These are phyloP conservation scores for Hortaea sp. DNA, from an alignment of 2,329 filamentous ascomycete genomes.

Conservation along the genomic window DNA sequence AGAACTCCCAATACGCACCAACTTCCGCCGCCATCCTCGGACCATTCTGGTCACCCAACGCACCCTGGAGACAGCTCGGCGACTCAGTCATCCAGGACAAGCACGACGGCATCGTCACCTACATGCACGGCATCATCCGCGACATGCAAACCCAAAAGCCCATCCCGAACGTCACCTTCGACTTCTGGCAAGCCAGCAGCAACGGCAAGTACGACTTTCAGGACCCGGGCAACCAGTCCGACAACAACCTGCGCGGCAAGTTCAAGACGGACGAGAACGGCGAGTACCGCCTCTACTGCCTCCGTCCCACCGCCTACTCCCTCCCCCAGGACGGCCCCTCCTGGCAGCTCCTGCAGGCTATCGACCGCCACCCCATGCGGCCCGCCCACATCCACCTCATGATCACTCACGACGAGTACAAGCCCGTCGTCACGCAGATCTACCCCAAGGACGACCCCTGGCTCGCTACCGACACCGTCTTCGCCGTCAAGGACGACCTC, in stretches of 20 bases:
- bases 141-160: slow-evolving; percentile 55
- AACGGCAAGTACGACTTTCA: slow-evolving; percentile 64
- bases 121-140: slow-evolving; percentile 60
- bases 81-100: slow-evolving; percentile 56
- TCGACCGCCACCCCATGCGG: slow-evolving; percentile 51
- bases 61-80: slow-evolving; percentile 60
- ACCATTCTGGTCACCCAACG: slow-evolving; percentile 67
- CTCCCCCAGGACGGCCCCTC: slow-evolving; percentile 55
- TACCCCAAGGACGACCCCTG: slow-evolving; percentile 51
- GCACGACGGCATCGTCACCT: slow-evolving; percentile 49
- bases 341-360: slow-evolving; percentile 41
- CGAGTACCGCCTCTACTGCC: slow-evolving; percentile 64
- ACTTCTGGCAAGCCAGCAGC: slow-evolving; percentile 68
- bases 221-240: slow-evolving; percentile 59
- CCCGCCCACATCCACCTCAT: slow-evolving; percentile 54
- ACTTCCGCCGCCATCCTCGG: slow-evolving; percentile 70
- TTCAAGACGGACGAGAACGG: slow-evolving; percentile 62
- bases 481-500: slow-evolving; percentile 52
- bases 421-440: slow-evolving; percentile 48
- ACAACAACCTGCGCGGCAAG: slow-evolving; percentile 69
- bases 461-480: slow-evolving; percentile 49
- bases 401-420: slow-evolving; percentile 44
- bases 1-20: slow-evolving; percentile 51
- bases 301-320: slow-evolving; percentile 63
- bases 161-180: slow-evolving; percentile 58